Evolutionary conservation across 495 filamentous ascomycete species (phyloP).

Genomic region (Annulohypoxylon maeteangense): DNA sequence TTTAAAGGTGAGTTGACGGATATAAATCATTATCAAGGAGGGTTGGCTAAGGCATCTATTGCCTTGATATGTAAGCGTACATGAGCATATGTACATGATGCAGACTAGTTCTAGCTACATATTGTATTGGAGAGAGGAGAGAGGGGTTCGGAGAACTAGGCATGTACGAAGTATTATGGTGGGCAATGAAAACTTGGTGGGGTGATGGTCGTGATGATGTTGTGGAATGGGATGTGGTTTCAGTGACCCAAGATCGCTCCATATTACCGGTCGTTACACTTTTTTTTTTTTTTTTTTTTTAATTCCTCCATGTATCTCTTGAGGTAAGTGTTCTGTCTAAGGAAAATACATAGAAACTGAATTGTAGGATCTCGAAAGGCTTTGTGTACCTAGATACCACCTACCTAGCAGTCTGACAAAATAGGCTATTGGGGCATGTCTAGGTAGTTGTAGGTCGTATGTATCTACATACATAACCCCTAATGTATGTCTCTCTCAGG

Average conservation of each 20-base stretch:
- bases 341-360: slow-evolving; percentile 9
- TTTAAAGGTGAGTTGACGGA: slow-evolving; percentile 25
- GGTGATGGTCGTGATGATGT: slow-evolving; percentile 34
- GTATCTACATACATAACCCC: neutral
- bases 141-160: slow-evolving; percentile 28
- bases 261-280: slow-evolving; percentile 34
- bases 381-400: slow-evolving; percentile 17
- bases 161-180: slow-evolving; percentile 22
- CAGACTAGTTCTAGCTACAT: slow-evolving; percentile 31
- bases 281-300: neutral
- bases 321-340: neutral
- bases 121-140: slow-evolving; percentile 38
- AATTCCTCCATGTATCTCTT: slow-evolving; percentile 14
- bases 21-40: slow-evolving; percentile 19
- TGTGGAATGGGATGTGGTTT: slow-evolving; percentile 33
- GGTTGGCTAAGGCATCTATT: slow-evolving; percentile 30
- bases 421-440: slow-evolving; percentile 1
- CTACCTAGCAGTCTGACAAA: neutral
- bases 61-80: slow-evolving; percentile 28
- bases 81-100: slow-evolving; percentile 4
- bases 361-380: slow-evolving; percentile 13
- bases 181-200: slow-evolving; percentile 25
- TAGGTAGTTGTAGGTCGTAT: no score
- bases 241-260: slow-evolving; percentile 34
- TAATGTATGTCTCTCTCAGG: neutral